Base-by-base conservation (phyloP, 2,329 filamentous ascomycete species). In the Thyridium curvatum region DNA sequence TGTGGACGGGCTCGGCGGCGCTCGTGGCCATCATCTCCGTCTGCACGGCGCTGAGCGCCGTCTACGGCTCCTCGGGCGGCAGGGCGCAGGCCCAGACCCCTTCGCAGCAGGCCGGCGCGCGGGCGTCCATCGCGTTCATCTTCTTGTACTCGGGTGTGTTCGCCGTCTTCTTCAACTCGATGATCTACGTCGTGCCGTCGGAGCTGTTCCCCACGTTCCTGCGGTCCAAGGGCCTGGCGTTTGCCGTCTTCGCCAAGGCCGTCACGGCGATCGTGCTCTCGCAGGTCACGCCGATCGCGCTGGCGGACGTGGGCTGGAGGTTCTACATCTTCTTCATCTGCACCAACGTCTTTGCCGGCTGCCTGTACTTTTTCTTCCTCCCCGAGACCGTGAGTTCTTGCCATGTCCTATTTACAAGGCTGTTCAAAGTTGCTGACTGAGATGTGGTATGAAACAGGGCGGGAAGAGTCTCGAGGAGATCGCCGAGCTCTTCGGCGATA, bases 111-210 rank as follows among this genome's bases (percentile, higher is more conserved):
- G 42, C 41, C 9, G 52, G 54, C 8, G 47, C 47, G 1, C 45
- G 50, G 8, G 48, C 51, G 0, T 51, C 49, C 3, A 46, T 60
- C 3, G 56, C 56, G 0, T 53, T 59, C 31, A 58, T 61, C 40
- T 61, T 60, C 36, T 35, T 60, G 12, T 58, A 52, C 34, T 51
- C 56, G 0, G 44, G 49, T 16, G 39, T 43, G 15, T 60, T 56
- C 39, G 51, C 52, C 8, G 46, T 58, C 36, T 59, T 52, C 48
- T 58, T 60, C 47, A 62, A 60, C 47, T 52, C 48, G 10, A 51
- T 51, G 6, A 50, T 52, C 38, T 61, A 52, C 47, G 52, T 58
- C 2, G 21, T 26, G 21, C 21, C 21, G 21, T 26, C 21, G 21
- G 21, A 26, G 21, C 21, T 26, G 21, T 26, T 26, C 21, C 21